Conservation (phyloP, 2,329 filamentous ascomycete genomes). For the Tolypocladium tundrense region DNA sequence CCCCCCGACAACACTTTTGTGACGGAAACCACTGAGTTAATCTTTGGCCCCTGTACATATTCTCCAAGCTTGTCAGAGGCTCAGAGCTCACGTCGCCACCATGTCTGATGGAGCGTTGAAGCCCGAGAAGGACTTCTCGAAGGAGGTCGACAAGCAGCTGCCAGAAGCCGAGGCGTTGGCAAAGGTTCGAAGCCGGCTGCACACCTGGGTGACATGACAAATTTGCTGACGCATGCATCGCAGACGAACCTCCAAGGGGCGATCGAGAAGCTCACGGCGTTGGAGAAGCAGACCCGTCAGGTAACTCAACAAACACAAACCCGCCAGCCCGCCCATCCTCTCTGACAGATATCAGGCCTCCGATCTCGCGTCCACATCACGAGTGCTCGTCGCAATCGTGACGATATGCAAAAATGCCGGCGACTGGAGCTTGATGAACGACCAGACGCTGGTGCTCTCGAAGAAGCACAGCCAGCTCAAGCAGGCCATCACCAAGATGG, state of each 20-base stretch:
- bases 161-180: slow-evolving; percentile 85
- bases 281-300: slow-evolving; percentile 98
- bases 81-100: slow-evolving; percentile 10
- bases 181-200: slow-evolving; percentile 50
- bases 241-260: slow-evolving; percentile 73
- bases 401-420: slow-evolving; percentile 87
- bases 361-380: slow-evolving; percentile 89
- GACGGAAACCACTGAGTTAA: background rate
- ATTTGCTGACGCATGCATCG: slow-evolving; percentile 5
- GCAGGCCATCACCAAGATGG: slow-evolving; percentile 98
- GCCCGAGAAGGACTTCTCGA: slow-evolving; percentile 98
- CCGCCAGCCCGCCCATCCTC: slow-evolving; percentile 8
- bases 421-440: slow-evolving; percentile 92
- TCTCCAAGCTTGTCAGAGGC: background rate
- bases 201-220: background rate
- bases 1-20: background rate
- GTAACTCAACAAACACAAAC: slow-evolving; percentile 32
- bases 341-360: slow-evolving; percentile 55
- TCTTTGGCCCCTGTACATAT: background rate
- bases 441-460: slow-evolving; percentile 88
- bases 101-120: slow-evolving; percentile 82
- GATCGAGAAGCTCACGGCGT: slow-evolving; percentile 80
- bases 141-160: slow-evolving; percentile 87
- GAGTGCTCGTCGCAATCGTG: slow-evolving; percentile 77
- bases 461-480: slow-evolving; percentile 99